These are phyloP conservation scores for Mycena rosella DNA, from an alignment of 768 basidiomycete species.

Conservation along the genomic window DNA sequence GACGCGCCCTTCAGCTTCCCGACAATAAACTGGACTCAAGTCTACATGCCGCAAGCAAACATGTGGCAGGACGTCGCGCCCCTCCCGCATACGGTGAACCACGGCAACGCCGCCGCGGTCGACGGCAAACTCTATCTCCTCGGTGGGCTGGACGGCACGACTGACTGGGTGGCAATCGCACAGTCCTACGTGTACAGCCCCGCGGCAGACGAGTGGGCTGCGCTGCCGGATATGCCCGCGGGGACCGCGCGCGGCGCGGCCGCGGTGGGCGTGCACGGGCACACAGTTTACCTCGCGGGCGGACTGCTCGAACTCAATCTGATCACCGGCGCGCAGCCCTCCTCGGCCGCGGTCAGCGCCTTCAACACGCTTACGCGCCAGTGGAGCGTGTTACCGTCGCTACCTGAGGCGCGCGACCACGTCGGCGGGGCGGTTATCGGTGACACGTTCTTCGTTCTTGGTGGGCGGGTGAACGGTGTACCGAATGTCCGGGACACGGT, in stretches of 20 bases:
- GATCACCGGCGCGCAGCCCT: constrained; percentile 15
- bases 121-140: constrained; percentile 14
- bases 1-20: constrained; percentile 7
- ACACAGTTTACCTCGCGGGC: constrained; percentile 12
- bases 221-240: constrained; percentile 14
- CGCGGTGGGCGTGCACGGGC: constrained; percentile 14
- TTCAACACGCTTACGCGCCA: constrained; percentile 10
- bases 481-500: constrained; percentile 12
- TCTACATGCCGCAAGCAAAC: constrained; percentile 6
- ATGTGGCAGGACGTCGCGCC: constrained; percentile 13
- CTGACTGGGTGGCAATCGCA: constrained; percentile 9
- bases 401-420: constrained; percentile 13
- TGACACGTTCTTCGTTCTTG: constrained; percentile 15
- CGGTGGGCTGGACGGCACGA: constrained; percentile 12
- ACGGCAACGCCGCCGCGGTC: constrained; percentile 11
- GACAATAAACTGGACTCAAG: constrained; percentile 14
- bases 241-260: constrained; percentile 8
- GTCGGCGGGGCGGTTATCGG: constrained; percentile 16
- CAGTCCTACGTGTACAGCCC: constrained; percentile 14
- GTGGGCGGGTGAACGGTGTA: constrained; percentile 10
- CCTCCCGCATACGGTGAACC: constrained; percentile 14
- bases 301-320: constrained; percentile 8
- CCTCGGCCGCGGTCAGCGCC: constrained; percentile 13
- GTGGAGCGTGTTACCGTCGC: constrained; percentile 11
- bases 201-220: constrained; percentile 4